These are phyloP conservation scores for Casuarina equisetifolia DNA, from an alignment of 306 rosid genomes.

Conservation along the genomic window DNA sequence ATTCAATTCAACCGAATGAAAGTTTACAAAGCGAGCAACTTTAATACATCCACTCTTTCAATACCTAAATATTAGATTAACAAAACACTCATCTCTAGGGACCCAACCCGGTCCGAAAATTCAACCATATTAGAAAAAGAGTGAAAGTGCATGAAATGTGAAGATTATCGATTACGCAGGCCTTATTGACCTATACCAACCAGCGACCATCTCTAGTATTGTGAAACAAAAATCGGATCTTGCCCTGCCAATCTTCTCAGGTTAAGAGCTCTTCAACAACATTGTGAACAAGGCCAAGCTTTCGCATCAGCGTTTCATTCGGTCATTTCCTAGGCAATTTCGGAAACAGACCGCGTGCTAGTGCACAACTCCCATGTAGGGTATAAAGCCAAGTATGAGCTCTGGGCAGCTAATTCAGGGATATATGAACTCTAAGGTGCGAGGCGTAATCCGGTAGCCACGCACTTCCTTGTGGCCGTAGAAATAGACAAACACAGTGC, in stretches of 20 bases:
- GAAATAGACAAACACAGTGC: neutral
- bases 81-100: neutral
- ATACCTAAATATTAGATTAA: neutral
- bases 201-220: neutral
- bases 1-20: neutral
- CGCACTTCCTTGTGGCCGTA: too few relatives aligned
- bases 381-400: neutral
- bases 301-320: neutral
- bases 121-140: neutral
- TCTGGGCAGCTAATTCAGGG: neutral
- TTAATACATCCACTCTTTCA: neutral
- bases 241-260: neutral
- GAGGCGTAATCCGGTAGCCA: neutral
- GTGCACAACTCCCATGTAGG: neutral
- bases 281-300: neutral
- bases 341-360: neutral
- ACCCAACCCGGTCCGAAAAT: neutral
- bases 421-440: neutral
- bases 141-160: neutral
- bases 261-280: neutral
- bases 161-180: neutral
- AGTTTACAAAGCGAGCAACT: neutral
- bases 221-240: neutral
- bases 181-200: neutral
- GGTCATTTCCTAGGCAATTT: slow-evolving; percentile 6